Evolutionary conservation across 345 rosid genomes (phyloP).

Genomic region (Cardamine resedifolia): DNA sequence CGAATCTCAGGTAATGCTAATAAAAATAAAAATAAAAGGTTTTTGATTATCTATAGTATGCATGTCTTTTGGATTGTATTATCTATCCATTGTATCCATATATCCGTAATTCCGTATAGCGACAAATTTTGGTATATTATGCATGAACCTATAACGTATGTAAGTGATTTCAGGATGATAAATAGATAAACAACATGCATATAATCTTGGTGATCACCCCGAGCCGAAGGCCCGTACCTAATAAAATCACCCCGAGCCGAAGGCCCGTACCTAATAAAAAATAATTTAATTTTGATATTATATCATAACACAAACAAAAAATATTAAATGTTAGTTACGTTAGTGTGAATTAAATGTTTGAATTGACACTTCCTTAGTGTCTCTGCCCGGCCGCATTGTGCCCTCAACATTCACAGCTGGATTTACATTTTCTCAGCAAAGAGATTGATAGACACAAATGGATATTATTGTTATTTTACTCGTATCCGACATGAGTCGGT

Average conservation of each 20-base stretch:
- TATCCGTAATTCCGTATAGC: not conserved
- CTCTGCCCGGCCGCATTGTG: slow-evolving; percentile 36
- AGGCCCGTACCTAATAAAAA: slow-evolving; percentile 28
- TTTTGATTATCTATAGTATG: not conserved
- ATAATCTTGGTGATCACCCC: slow-evolving; percentile 23
- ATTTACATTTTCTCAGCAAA: slow-evolving; percentile 7
- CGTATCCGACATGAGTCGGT: slow-evolving; percentile 39
- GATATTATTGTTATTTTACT: slow-evolving; percentile 12
- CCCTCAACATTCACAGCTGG: slow-evolving; percentile 35
- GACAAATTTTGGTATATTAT: slow-evolving; percentile 20
- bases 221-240: slow-evolving; percentile 30
- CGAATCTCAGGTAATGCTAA: not conserved
- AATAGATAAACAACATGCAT: slow-evolving; percentile 23
- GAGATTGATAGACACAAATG: slow-evolving; percentile 1
- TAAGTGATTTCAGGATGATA: slow-evolving; percentile 10
- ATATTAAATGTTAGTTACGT: slow-evolving; percentile 13
- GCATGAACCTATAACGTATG: slow-evolving; percentile 30
- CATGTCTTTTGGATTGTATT: not conserved
- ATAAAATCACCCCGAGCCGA: no score
- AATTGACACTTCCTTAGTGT: slow-evolving; percentile 41
- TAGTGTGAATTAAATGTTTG: slow-evolving; percentile 34
- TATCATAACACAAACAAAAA: not conserved
- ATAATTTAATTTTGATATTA: not conserved
- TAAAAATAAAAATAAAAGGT: no score
- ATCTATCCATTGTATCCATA: not conserved